Conservation (phyloP, 2,329 filamentous ascomycete species). For the Nemania abortiva region DNA sequence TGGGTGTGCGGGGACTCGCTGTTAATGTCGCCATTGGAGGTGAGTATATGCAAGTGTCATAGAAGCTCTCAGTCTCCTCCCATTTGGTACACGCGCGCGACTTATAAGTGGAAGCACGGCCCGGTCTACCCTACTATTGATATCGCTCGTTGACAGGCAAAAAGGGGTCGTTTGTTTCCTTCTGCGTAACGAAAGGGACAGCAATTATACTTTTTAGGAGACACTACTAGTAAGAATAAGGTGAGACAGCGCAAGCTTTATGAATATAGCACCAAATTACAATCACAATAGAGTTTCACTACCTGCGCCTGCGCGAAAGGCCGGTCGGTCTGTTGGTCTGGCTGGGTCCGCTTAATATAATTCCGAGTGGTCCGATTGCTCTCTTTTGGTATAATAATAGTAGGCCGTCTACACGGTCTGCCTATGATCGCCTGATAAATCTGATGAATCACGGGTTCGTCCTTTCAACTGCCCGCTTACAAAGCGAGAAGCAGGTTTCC, state of each 20-base stretch:
- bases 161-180: not conserved
- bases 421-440: constrained; percentile 33
- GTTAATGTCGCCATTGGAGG: constrained; percentile 33
- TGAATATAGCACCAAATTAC: not conserved
- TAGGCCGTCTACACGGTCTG: constrained; percentile 3
- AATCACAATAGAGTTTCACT: constrained; percentile 32
- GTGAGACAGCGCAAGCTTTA: constrained; percentile 7
- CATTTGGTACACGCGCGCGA: constrained; percentile 7
- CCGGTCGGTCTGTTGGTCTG: not conserved
- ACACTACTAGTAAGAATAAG: not conserved
- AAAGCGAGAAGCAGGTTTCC: constrained; percentile 26
- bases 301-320: constrained; percentile 4
- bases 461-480: constrained; percentile 27
- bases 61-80: constrained; percentile 15
- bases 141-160: not conserved
- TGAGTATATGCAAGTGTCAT: constrained; percentile 2
- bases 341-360: constrained; percentile 26
- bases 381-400: not conserved
- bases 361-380: constrained; percentile 33
- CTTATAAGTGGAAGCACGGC: not conserved
- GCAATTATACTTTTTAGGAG: not conserved
- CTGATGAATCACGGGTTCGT: constrained; percentile 29
- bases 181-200: not conserved
- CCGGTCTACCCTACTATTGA: not conserved
- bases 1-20: constrained; percentile 7